Conservation (phyloP, 345 rosid species). For the Acer saccharum region DNA sequence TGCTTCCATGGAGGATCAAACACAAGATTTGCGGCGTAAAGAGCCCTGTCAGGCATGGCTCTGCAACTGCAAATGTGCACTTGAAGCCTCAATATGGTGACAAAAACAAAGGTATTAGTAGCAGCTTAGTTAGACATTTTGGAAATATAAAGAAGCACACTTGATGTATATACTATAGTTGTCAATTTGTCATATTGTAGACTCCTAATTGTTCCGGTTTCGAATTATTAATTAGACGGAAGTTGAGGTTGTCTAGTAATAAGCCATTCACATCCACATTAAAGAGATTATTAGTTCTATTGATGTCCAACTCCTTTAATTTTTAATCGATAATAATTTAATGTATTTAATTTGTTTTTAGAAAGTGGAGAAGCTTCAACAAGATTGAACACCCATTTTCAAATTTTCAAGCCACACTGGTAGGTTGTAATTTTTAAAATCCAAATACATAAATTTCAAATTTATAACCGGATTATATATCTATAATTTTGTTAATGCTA, state of each 20-base stretch:
- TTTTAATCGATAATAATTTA: no score
- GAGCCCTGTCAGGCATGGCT: conserved; percentile 43
- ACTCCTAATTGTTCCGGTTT: neutral
- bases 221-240: neutral
- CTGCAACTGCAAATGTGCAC: conserved; percentile 17
- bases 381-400: no score
- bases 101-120: conserved; percentile 35
- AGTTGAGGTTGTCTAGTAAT: neutral
- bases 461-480: no score
- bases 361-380: no score
- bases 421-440: no score
- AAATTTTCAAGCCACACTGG: no score
- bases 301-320: neutral
- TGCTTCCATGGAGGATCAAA: conserved; percentile 73
- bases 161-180: neutral
- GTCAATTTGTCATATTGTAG: neutral
- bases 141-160: conserved; percentile 9
- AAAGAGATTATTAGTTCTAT: neutral
- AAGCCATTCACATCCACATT: no score
- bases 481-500: no score
- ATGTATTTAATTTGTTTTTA: no score
- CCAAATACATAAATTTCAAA: no score
- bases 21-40: conserved; percentile 68
- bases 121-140: conserved; percentile 4
- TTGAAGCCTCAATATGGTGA: conserved; percentile 23